These are phyloP conservation scores for Xenosphaeropsis pyriputrescens DNA, from an alignment of 2,329 filamentous ascomycete species.

Conservation along the genomic window DNA sequence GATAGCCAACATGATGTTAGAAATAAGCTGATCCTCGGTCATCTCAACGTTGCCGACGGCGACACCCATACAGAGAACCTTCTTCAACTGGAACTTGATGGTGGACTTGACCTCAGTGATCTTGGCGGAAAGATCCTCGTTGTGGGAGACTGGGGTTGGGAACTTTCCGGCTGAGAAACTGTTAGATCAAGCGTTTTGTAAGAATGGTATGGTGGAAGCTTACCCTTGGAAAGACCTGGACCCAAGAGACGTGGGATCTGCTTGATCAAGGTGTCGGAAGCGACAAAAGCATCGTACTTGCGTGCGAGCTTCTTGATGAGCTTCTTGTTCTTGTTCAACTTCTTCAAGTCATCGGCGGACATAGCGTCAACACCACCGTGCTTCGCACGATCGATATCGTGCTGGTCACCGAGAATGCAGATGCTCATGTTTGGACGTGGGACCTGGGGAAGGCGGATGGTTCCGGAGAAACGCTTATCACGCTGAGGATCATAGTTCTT, in stretches of 20 bases:
- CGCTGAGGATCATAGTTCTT: constrained; percentile 99
- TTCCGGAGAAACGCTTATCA: constrained; percentile 99
- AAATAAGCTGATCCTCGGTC: constrained; percentile 88
- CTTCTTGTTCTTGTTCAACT: constrained; percentile 99
- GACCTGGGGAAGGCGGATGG: constrained; percentile 84
- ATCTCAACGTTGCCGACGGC: constrained; percentile 98
- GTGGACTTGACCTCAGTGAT: constrained; percentile 99
- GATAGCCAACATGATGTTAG: constrained; percentile 99
- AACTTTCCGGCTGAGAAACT: constrained; percentile 78
- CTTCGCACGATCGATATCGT: constrained; percentile 99
- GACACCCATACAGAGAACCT: constrained; percentile 99
- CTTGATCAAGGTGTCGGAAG: constrained; percentile 96
- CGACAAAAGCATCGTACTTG: constrained; percentile 99
- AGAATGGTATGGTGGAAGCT: constrained; percentile 14
- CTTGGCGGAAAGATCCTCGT: constrained; percentile 85
- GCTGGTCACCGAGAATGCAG: constrained; percentile 83
- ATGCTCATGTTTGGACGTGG: constrained; percentile 85
- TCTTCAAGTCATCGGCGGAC: constrained; percentile 98
- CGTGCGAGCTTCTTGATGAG: constrained; percentile 99
- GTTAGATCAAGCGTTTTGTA: constrained; percentile 12
- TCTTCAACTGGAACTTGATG: constrained; percentile 99
- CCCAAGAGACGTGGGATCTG: constrained; percentile 99
- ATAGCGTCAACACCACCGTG: constrained; percentile 97
- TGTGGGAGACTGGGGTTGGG: constrained; percentile 95
- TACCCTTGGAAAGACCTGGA: constrained; percentile 94